These are phyloP conservation scores for Chlamydomonas sphaeroides DNA, from an alignment of 139 green algal genomes.

Conservation along the genomic window DNA sequence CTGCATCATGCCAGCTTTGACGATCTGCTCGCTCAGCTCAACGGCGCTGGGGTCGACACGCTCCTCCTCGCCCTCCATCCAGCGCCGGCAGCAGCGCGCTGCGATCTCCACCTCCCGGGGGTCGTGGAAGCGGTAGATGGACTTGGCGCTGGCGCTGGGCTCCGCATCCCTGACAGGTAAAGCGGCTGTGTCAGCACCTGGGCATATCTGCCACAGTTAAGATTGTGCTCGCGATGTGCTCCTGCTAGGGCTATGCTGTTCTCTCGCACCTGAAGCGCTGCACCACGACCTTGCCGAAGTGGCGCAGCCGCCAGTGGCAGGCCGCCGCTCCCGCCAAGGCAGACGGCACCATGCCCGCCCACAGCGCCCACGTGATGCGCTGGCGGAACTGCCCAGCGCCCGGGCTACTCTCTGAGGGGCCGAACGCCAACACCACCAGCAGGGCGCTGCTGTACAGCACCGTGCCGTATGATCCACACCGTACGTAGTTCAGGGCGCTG, in stretches of 20 bases:
- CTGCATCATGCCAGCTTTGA: slow-evolving; percentile 15
- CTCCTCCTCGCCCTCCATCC: slow-evolving; percentile 20
- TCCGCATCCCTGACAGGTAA: background rate
- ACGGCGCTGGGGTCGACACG: slow-evolving; percentile 9
- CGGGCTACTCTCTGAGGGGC: background rate
- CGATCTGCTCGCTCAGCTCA: slow-evolving; percentile 16
- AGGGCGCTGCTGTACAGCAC: background rate
- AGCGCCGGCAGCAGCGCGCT: slow-evolving; percentile 38
- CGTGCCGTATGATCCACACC: background rate
- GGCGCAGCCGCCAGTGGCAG: background rate
- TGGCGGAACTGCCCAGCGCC: background rate
- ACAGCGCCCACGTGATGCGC: slow-evolving; percentile 7
- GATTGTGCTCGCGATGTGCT: too few species aligned
- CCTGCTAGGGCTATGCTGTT: too few species aligned
- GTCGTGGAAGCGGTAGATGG: slow-evolving; percentile 49
- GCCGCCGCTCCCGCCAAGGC: background rate
- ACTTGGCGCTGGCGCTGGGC: background rate
- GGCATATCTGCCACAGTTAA: too few species aligned
- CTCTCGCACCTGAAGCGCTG: slow-evolving; percentile 13
- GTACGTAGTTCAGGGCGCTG: background rate
- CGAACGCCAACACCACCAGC: background rate
- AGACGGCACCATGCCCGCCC: background rate
- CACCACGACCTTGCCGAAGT: background rate
- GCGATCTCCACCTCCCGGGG: slow-evolving; percentile 53
- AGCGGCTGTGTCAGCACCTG: too few species aligned